Percentiles rank a stretch among this genome's conserved stretches.
These are phyloP conservation scores for Fusarium setosum DNA, from an alignment of 2,329 filamentous ascomycete genomes.

Conservation along the genomic window DNA sequence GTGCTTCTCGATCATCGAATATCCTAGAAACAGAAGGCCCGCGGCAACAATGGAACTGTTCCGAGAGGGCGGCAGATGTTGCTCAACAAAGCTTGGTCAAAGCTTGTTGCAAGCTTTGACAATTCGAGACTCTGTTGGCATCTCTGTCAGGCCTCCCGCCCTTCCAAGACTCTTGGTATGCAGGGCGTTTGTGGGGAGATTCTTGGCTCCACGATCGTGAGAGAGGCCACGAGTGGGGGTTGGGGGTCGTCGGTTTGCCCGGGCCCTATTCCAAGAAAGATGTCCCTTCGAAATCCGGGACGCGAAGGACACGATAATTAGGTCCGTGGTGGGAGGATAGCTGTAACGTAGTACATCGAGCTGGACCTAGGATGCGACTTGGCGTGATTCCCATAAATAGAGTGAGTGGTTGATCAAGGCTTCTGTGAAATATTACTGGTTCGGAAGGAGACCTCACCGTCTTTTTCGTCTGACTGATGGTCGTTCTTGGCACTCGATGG, in stretches of 20 bases:
- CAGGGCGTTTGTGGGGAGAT: slow-evolving; percentile 21
- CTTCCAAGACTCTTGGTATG: slow-evolving; percentile 19
- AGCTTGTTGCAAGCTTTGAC: slow-evolving; percentile 16
- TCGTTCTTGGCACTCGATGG: background rate
- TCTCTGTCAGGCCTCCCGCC: slow-evolving; percentile 11
- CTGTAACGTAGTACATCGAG: background rate
- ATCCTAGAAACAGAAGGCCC: slow-evolving; percentile 4
- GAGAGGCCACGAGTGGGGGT: slow-evolving; percentile 13
- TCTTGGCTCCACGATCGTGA: slow-evolving; percentile 22
- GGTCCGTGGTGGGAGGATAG: background rate
- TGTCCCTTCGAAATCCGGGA: background rate
- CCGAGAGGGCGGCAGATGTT: slow-evolving; percentile 10
- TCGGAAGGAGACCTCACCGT: background rate
- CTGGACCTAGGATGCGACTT: background rate
- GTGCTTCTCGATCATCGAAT: slow-evolving; percentile 11
- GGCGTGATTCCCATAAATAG: slow-evolving; percentile 15
- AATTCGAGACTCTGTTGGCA: slow-evolving; percentile 13
- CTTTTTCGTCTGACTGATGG: background rate
- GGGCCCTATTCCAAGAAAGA: slow-evolving; percentile 7
- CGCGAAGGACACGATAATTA: background rate
- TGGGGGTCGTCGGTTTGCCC: slow-evolving; percentile 10
- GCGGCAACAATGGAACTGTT: slow-evolving; percentile 13
- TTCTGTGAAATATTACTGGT: slow-evolving; percentile 7
- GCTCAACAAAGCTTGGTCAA: slow-evolving; percentile 18
- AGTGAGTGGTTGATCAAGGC: slow-evolving; percentile 9